Conservation (phyloP, 257 asterid species). For the Plectranthus barbatus region DNA sequence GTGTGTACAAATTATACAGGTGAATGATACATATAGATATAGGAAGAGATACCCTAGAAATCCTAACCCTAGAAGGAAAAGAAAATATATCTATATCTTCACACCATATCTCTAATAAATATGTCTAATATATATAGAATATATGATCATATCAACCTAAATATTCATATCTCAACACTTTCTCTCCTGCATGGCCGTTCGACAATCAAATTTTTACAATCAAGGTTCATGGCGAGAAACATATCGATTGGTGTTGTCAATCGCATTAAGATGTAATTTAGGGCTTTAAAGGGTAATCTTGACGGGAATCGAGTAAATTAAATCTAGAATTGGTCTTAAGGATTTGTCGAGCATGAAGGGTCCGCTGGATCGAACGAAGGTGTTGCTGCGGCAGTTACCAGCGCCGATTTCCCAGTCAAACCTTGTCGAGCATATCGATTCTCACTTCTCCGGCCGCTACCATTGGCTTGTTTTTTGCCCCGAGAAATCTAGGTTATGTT, state of each 20-base stretch:
- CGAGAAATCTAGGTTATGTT: conserved; percentile 66
- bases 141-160: no score
- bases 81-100: no score
- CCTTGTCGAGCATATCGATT: conserved; percentile 76
- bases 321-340: conserved; percentile 40
- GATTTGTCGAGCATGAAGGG: conserved; percentile 78
- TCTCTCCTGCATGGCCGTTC: conserved; percentile 47
- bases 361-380: conserved; percentile 62
- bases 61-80: no score
- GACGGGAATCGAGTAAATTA: no score
- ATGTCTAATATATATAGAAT: no score
- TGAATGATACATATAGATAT: no score
- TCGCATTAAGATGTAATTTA: conserved; percentile 40
- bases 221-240: conserved; percentile 29
- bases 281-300: conserved; percentile 2
- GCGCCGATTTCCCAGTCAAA: conserved; percentile 86
- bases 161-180: background rate
- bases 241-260: conserved; percentile 12
- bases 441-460: conserved; percentile 82
- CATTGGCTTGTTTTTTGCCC: conserved; percentile 69
- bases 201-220: conserved; percentile 25
- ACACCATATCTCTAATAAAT: no score
- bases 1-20: no score
- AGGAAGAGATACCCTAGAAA: no score
- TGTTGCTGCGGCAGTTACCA: conserved; percentile 99